Evolutionary conservation across 441 rosid genomes (phyloP).

Genomic region (Corymbia calophylla): DNA sequence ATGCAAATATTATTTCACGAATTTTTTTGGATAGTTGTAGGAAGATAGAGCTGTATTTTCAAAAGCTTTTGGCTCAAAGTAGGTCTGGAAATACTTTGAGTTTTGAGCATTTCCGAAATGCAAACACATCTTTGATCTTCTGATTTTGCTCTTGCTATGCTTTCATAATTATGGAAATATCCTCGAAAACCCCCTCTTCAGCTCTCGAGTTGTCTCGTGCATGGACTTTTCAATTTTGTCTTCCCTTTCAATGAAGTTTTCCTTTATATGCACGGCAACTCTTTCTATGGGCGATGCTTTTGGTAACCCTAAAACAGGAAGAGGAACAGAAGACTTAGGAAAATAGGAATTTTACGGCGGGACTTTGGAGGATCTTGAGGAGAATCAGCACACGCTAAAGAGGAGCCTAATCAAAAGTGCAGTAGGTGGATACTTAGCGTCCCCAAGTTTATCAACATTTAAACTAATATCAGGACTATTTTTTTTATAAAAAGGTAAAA

Average conservation of each 20-base stretch:
- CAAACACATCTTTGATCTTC: no score
- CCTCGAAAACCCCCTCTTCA: background rate
- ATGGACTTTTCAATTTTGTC: background rate
- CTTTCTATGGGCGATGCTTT: background rate
- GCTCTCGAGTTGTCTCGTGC: background rate
- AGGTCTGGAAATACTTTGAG: background rate
- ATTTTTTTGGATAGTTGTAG: fast-evolving
- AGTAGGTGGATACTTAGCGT: background rate
- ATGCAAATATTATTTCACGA: no score
- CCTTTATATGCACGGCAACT: background rate
- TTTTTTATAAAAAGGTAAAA: background rate
- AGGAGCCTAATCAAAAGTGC: background rate
- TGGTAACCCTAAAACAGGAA: background rate
- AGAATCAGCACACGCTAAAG: background rate
- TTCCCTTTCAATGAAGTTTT: background rate
- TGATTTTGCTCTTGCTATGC: background rate
- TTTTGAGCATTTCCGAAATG: background rate
- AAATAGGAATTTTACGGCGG: background rate
- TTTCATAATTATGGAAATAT: no score
- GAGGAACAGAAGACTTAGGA: background rate
- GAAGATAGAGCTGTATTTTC: background rate
- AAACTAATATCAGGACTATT: background rate
- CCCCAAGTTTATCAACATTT: background rate
- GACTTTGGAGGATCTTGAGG: background rate
- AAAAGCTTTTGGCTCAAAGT: no score